phyloP scores from a whole-genome alignment of 2,329 filamentous ascomycete genomes.

The Metarhizium sp. region DNA sequence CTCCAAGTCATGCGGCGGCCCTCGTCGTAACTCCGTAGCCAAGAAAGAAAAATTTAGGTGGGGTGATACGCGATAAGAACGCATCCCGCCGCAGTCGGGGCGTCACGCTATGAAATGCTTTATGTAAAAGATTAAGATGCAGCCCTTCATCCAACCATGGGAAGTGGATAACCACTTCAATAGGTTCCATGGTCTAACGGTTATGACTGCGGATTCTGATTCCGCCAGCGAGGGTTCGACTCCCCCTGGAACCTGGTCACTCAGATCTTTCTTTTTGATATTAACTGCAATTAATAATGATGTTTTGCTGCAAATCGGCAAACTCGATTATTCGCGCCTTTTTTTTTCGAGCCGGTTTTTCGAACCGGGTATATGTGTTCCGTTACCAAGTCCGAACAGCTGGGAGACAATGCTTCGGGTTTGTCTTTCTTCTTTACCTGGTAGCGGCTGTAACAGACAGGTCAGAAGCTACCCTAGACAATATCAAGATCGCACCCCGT shows the following conservation, averaged over 20 bases:
- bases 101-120: background rate
- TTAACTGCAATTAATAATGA: background rate
- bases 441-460: too few species aligned
- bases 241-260: conserved; percentile 23
- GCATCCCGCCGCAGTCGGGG: background rate
- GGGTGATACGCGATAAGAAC: conserved; percentile 15
- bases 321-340: background rate
- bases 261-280: conserved; percentile 4
- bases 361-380: too few species aligned
- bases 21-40: background rate
- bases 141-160: conserved; percentile 9
- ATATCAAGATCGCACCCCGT: background rate
- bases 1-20: background rate
- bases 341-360: background rate
- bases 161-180: conserved; percentile 17
- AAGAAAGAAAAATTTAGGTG: conserved; percentile 26
- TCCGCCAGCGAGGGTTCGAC: conserved; percentile 28
- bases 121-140: background rate
- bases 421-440: too few species aligned
- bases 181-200: conserved; percentile 27
- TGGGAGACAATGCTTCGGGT: too few species aligned
- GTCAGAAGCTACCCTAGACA: background rate
- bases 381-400: too few species aligned
- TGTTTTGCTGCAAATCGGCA: background rate
- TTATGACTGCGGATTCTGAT: conserved; percentile 28